Base-by-base conservation (phyloP, 1,284 basidiomycete species). In the Meripilus lineatus region DNA sequence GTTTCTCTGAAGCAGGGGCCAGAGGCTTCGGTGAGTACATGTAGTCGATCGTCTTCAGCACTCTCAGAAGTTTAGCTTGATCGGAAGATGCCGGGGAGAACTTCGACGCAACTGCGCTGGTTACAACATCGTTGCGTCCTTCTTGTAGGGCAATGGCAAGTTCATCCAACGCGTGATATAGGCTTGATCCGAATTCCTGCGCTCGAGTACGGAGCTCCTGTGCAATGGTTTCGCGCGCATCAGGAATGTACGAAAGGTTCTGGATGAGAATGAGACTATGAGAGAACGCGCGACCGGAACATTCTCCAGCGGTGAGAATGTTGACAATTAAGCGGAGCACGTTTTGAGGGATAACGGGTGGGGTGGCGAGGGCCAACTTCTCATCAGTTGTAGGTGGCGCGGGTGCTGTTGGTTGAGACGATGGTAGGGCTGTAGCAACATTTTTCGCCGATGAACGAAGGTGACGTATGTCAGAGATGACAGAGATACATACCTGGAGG, bases 31-130 rank as follows among this genome's bases (percentile, higher is more conserved):
- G 79, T 1, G 87, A 83, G 66, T 91, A 91, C 80, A 96, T 91
- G 64, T 93, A 94, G 61, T 97, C 93, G 57, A 97, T 89, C 7
- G 93, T 95, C 70, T 97, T 98, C 50, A 98, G 71, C 5, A 97
- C 84, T 20, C 93, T 77, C 3, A 98, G 72, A 2, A 98, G 75
- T 65, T 95, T 95, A 21, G 94, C 92, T 69, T 98, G 93, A 38
- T 84, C 81, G 0, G 93, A 93, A 2, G 92, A 92, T 1, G 93
- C 85, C 1, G 91, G 84, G 1, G 93, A 93, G 66, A 98, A 96
- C 57, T 88, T 90, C 37, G 84, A 79, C 10, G 93, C 80, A 10
- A 88, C 79, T 3, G 84, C 75, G 25, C 79, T 80, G 7, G 82
- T 74, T 26, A 81, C 66, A 24, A 76, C 67, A 43, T 82, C 81